These are phyloP conservation scores for Trichoderma guizhouense DNA, from an alignment of 2,329 filamentous ascomycete species.

Conservation along the genomic window DNA sequence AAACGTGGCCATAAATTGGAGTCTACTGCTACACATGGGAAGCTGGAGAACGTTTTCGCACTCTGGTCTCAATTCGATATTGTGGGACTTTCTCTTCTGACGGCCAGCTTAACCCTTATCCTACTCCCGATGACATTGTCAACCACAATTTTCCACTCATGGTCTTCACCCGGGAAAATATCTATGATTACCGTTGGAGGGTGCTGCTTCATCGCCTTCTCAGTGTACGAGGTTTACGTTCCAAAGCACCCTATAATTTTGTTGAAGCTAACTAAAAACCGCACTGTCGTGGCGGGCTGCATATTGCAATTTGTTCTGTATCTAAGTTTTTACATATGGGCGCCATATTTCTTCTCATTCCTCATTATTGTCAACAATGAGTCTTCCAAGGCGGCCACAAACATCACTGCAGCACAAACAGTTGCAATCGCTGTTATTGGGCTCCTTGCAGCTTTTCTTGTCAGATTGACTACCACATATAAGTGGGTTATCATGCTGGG, in stretches of 20 bases:
- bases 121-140: not conserved
- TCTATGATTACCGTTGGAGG: not conserved
- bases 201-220: not conserved
- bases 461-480: not conserved
- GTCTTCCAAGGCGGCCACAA: not conserved
- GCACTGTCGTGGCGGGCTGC: not conserved
- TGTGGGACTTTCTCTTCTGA: not conserved
- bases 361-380: not conserved
- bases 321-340: not conserved
- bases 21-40: not conserved
- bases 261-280: not conserved
- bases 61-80: not conserved
- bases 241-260: not conserved
- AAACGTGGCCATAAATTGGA: not conserved
- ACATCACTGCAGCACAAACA: not conserved
- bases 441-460: not conserved
- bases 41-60: not conserved
- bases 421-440: not conserved
- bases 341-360: not conserved
- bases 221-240: not conserved
- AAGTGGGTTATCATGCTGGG: not conserved
- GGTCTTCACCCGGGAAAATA: not conserved
- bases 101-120: not conserved
- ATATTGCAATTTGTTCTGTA: not conserved
- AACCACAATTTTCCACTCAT: not conserved